Evolutionary conservation across 306 rosid genomes (phyloP).

Genomic region (Gleditsia sinensis): DNA sequence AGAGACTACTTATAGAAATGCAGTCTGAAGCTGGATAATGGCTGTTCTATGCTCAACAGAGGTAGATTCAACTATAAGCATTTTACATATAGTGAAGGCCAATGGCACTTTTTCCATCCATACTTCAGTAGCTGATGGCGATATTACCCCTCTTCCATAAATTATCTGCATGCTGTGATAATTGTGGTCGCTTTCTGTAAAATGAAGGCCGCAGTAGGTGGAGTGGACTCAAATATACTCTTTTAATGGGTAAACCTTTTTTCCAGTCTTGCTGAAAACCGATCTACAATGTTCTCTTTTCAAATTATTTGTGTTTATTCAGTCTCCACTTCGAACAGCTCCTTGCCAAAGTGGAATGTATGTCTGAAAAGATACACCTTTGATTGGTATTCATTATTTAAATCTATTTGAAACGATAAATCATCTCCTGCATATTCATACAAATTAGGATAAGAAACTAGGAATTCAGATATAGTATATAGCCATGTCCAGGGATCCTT

Average conservation of each 20-base stretch:
- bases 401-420: too few relatives aligned
- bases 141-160: neutral
- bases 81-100: neutral
- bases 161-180: neutral
- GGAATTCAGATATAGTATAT: too few relatives aligned
- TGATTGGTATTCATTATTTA: neutral
- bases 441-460: too few relatives aligned
- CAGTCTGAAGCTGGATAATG: too few relatives aligned
- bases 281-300: neutral
- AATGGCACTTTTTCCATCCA: neutral
- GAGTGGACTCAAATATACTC: neutral
- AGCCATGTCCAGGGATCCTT: too few relatives aligned
- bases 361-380: neutral
- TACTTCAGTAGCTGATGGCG: neutral
- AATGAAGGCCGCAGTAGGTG: neutral
- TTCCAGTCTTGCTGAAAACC: neutral
- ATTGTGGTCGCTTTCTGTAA: neutral
- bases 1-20: too few relatives aligned
- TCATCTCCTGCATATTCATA: too few relatives aligned
- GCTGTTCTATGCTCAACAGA: too few relatives aligned
- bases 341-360: neutral
- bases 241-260: neutral
- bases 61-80: too few relatives aligned
- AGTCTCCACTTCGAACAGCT: neutral
- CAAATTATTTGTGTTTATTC: neutral